These are phyloP conservation scores for Vitis rotundifolia DNA, from an alignment of 164 flowering plant species.

Conservation along the genomic window DNA sequence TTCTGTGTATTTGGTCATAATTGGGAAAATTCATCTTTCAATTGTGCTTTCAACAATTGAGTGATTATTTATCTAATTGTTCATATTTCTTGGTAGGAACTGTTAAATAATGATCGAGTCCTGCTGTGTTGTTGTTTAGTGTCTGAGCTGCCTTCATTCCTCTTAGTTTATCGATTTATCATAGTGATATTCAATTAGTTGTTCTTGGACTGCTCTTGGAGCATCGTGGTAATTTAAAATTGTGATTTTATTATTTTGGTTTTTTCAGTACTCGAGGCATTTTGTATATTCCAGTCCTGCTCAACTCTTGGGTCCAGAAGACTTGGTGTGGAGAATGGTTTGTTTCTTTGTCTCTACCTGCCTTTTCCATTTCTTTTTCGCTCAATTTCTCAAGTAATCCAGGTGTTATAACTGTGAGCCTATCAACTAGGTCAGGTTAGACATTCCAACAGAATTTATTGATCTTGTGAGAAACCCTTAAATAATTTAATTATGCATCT, in stretches of 20 bases:
- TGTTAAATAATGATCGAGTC: neutral
- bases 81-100: neutral
- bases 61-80: neutral
- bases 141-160: too few relatives aligned
- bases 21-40: conserved; percentile 1
- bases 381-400: neutral
- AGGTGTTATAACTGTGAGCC: neutral
- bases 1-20: neutral
- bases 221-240: too few relatives aligned
- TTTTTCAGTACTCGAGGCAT: conserved; percentile 74
- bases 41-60: neutral
- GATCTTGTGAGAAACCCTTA: too few relatives aligned
- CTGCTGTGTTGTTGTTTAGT: too few relatives aligned
- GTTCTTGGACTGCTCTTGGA: too few relatives aligned
- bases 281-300: conserved; percentile 90
- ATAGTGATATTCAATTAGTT: too few relatives aligned
- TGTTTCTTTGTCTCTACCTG: conserved; percentile 17
- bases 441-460: too few relatives aligned
- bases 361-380: neutral
- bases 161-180: too few relatives aligned
- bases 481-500: too few relatives aligned
- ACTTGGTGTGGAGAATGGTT: conserved; percentile 95
- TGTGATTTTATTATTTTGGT: neutral
- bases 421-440: neutral
- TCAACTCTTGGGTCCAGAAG: conserved; percentile 90